Conservation (phyloP, 345 rosid genomes). For the Hibiscus syriacus region DNA sequence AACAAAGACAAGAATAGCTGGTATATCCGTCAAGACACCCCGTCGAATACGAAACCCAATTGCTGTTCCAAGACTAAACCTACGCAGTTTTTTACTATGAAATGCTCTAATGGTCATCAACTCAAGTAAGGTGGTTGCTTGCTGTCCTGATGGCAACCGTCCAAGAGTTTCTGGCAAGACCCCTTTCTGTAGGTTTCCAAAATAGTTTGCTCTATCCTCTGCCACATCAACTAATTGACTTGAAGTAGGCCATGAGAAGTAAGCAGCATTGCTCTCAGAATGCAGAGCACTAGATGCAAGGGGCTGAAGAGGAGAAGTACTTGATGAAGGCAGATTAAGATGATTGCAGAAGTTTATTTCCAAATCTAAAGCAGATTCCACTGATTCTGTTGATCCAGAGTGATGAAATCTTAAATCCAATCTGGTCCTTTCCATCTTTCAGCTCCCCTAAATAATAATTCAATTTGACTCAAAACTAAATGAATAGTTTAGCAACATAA, state of each 20-base stretch:
- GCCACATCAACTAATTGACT: constrained; percentile 54
- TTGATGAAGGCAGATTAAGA: constrained; percentile 47
- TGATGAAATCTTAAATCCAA: constrained; percentile 31
- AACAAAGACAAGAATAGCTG: constrained; percentile 82
- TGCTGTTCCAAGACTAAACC: constrained; percentile 76
- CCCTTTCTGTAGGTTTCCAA: constrained; percentile 73
- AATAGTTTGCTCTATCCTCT: constrained; percentile 63
- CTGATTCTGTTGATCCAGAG: constrained; percentile 54
- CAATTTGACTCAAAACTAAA: constrained; percentile 11
- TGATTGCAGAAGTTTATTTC: constrained; percentile 50
- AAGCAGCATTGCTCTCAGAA: constrained; percentile 68
- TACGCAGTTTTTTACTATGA: constrained; percentile 71
- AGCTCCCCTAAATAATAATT: constrained; percentile 14
- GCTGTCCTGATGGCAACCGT: constrained; percentile 61
- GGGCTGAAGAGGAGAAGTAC: constrained; percentile 50
- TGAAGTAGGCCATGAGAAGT: constrained; percentile 76
- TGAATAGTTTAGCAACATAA: neutral
- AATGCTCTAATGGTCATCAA: constrained; percentile 81
- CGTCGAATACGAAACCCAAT: constrained; percentile 65
- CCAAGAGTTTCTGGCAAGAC: constrained; percentile 66
- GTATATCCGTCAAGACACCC: constrained; percentile 62
- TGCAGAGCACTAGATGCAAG: constrained; percentile 54
- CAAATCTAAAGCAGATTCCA: constrained; percentile 63
- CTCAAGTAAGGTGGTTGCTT: constrained; percentile 73
- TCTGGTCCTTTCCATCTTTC: constrained; percentile 41